These are phyloP conservation scores for Glebionis coronaria DNA, from an alignment of 129 eudicot species.

Conservation along the genomic window DNA sequence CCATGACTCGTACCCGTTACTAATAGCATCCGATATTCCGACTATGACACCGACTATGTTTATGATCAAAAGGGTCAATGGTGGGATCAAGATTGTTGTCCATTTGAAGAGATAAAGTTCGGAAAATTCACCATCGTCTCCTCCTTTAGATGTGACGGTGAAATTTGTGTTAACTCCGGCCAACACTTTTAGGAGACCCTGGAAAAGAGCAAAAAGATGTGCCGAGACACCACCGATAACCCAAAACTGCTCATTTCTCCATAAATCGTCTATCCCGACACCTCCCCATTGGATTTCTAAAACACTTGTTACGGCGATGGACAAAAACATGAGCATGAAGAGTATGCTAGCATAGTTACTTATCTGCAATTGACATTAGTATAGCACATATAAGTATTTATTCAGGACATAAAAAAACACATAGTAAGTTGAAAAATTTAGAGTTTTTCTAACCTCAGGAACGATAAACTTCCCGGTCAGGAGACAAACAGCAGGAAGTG, in stretches of 20 bases:
- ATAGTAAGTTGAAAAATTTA: neutral
- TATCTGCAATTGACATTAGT: slow-evolving; percentile 45
- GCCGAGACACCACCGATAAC: slow-evolving; percentile 82
- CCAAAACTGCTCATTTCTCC: slow-evolving; percentile 93
- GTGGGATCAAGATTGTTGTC: slow-evolving; percentile 75
- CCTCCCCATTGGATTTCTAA: slow-evolving; percentile 86
- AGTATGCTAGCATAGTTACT: slow-evolving; percentile 80
- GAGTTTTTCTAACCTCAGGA: slow-evolving; percentile 58
- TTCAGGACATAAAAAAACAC: too few species aligned
- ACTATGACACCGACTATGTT: slow-evolving; percentile 73
- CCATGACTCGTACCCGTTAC: slow-evolving; percentile 83
- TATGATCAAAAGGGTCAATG: slow-evolving; percentile 58
- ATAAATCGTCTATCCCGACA: slow-evolving; percentile 70
- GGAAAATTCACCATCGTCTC: slow-evolving; percentile 69
- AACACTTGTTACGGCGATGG: slow-evolving; percentile 66
- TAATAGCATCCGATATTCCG: slow-evolving; percentile 74
- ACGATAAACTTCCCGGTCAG: slow-evolving; percentile 91
- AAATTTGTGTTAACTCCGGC: slow-evolving; percentile 85
- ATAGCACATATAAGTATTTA: neutral
- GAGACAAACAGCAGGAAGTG: slow-evolving; percentile 84
- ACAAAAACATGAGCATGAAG: slow-evolving; percentile 69
- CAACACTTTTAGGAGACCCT: slow-evolving; percentile 82
- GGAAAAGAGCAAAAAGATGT: slow-evolving; percentile 72
- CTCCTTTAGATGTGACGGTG: slow-evolving; percentile 76
- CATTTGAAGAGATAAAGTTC: slow-evolving; percentile 82